Evolutionary conservation across 768 basidiomycete species (phyloP), one percentile per base, ranked within the genome.

Genomic region (Russula earlei): DNA sequence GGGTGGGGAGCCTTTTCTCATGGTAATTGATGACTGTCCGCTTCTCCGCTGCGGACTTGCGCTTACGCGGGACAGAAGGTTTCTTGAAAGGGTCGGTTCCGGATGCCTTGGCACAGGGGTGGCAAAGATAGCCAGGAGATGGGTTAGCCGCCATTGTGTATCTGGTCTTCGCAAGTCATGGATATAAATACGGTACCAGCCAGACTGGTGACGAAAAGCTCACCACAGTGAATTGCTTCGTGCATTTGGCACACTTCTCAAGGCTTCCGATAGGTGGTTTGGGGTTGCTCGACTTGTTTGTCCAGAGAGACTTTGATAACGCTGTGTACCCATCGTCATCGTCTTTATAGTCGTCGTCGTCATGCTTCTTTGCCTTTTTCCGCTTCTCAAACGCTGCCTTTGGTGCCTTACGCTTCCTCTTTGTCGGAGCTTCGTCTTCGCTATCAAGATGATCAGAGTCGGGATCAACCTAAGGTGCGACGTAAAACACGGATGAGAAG

Each of bases 31-130:
- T 73, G 1, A 93, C 71, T 25, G 75, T 83, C 17, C 86, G 81
- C 65, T 79, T 86, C 31, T 91, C 87, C 1, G 75, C 74, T 0
- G 80, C 76, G 0, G 75, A 69, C 61, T 80, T 85, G 49, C 83
- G 81, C 67, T 83, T 88, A 54, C 75, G 75, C 0, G 80, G 78
- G 27, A 70, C 70, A 7, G 76, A 70, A 17, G 83, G 75, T 62
- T 90, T 91, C 68, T 93, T 95, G 73, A 94, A 94, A 0, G 91
- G 91, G 63, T 93, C 88, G 1, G 74, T 72, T 6, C 89, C 91
- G 3, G 82, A 78, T 0, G 81, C 76, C 64, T 89, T 90, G 1
- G 85, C 82, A 68, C 95, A 99, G 9, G 73, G 70, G 63, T 91
- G 84, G 66, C 95, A 99, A 20, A 98, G 77, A 61, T 78, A 91